Conservation (phyloP, 129 eudicot species). For the Pulicaria dysenterica region DNA sequence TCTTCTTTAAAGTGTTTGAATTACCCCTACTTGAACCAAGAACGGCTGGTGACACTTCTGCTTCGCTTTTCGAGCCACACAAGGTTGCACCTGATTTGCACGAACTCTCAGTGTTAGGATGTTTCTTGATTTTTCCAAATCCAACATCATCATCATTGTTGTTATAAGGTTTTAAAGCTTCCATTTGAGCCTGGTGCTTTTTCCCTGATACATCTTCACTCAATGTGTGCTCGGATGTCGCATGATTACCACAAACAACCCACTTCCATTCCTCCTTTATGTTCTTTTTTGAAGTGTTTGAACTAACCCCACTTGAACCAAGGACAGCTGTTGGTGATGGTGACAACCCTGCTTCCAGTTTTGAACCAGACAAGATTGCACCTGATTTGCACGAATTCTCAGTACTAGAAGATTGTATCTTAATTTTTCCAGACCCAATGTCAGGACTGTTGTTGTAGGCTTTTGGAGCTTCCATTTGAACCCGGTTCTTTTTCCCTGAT, state of each 20-base stretch:
- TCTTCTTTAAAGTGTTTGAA: conserved; percentile 22
- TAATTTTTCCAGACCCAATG: not conserved
- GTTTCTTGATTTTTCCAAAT: not conserved
- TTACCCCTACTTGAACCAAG: not conserved
- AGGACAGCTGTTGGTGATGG: too few species aligned
- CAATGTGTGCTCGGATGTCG: conserved; percentile 49
- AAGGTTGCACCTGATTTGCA: too few species aligned
- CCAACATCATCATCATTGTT: not conserved
- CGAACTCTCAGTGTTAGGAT: too few species aligned
- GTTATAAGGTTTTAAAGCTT: conserved; percentile 19
- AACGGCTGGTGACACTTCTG: too few species aligned
- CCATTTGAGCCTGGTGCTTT: conserved; percentile 55
- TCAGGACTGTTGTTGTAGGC: not conserved
- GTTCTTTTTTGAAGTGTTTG: not conserved
- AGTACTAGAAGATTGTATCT: not conserved
- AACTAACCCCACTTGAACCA: not conserved
- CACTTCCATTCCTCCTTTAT: conserved; percentile 60
- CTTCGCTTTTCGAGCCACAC: too few species aligned
- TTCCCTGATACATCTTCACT: conserved; percentile 57
- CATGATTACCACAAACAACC: not conserved
- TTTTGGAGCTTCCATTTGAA: conserved; percentile 41
- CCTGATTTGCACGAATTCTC: not conserved
- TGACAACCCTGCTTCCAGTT: too few species aligned
- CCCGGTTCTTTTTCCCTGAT: conserved; percentile 58
- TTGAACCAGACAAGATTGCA: too few species aligned